Evolutionary conservation across 805 yeast genomes (phyloP), one percentile per base, ranked within the genome.

Genomic region (Myxozyma vanderwaltii): DNA sequence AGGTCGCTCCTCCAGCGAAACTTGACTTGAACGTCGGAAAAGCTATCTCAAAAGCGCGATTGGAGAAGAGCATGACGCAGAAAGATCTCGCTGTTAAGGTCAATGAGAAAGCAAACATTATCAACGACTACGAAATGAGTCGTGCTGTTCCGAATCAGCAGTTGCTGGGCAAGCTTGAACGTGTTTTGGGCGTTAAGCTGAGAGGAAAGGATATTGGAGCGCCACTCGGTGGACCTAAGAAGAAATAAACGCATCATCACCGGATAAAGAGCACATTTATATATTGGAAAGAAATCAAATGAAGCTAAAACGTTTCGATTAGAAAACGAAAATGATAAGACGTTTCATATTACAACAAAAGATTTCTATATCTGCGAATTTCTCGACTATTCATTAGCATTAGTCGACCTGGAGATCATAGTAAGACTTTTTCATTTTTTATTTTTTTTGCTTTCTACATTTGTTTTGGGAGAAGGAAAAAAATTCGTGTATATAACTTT

Each of bases 121-220:
- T 94, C 71, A 91, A 90, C 76, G 99, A 94, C 72, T 94, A 94
- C 76, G 99, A 94, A 79, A 89, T 96, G 57, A 97, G 96, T 60
- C 85, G 96, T 73, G 99, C 96, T 46, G 84, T 88, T 67, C 99
- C 99, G 59, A 91, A 89, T 79, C 99, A 94, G 79, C 98, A 91
- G 77, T 76, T 94, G 54, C 81, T 94, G 70, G 91, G 87, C 56
- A 94, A 94, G 79, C 77, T 94, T 74, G 98, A 94, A 79, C 84
- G 97, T 76, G 95, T 87, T 43, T 80, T 94, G 69, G 98, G 98
- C 67, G 87, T 94, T 65, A 94, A 91, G 78, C 83, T 94, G 72
- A 85, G 98, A 79, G 99, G 99, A 72, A 91, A 92, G 79, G 88
- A 86, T 75, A 88, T 94, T 70, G 99, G 99, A 64, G 84, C 86